Conservation (phyloP, 805 yeast genomes). For the Yarrowia sp. region DNA sequence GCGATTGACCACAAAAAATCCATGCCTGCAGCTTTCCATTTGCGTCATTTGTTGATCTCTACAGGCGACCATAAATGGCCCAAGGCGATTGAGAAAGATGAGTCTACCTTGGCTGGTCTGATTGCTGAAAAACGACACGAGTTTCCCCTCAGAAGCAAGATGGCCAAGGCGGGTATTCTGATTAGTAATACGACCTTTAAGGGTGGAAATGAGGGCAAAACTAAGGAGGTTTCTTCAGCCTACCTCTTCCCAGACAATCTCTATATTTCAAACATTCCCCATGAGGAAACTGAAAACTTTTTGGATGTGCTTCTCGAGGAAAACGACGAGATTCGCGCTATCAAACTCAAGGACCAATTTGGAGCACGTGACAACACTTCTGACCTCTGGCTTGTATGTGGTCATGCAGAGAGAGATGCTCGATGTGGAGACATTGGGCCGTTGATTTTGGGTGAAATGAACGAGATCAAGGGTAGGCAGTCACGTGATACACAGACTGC, state of each 20-base stretch:
- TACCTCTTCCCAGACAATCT: constrained; percentile 63
- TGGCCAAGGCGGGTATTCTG: constrained; percentile 47
- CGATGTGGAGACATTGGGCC: constrained; percentile 77
- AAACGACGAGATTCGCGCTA: constrained; percentile 38
- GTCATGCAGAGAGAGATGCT: constrained; percentile 66
- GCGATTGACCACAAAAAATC: constrained; percentile 17
- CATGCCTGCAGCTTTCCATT: constrained; percentile 34
- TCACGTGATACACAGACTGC: constrained; percentile 45
- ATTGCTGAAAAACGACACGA: constrained; percentile 14
- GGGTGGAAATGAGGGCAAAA: not conserved
- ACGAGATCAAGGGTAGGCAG: not conserved
- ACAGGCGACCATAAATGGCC: constrained; percentile 17
- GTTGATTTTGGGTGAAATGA: constrained; percentile 48
- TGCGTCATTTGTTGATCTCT: constrained; percentile 14
- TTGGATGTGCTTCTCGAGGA: constrained; percentile 10
- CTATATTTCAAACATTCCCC: constrained; percentile 43
- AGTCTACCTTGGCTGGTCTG: not conserved
- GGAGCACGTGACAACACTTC: constrained; percentile 33
- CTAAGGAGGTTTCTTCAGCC: constrained; percentile 39
- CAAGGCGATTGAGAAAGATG: constrained; percentile 20
- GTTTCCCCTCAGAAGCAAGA: constrained; percentile 1
- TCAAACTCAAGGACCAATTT: constrained; percentile 40
- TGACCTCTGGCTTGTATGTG: constrained; percentile 59
- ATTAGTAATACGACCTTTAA: constrained; percentile 21
- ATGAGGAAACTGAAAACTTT: constrained; percentile 3